These are phyloP conservation scores for Pachysandra terminalis DNA, from an alignment of 164 flowering plant genomes.

Conservation along the genomic window DNA sequence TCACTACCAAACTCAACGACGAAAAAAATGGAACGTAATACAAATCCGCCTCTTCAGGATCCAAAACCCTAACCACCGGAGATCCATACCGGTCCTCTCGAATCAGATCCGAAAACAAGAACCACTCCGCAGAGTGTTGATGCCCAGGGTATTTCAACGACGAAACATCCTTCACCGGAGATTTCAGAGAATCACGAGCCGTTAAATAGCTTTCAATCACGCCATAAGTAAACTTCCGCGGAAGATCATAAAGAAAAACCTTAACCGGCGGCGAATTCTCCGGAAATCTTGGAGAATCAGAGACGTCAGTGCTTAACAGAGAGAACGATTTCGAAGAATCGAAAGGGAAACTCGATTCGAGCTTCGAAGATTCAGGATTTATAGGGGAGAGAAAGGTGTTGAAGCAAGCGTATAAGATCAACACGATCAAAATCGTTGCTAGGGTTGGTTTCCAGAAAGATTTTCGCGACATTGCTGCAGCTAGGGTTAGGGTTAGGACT, in stretches of 20 bases:
- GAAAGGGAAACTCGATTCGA: slow-evolving; percentile 5
- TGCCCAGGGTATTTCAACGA: slow-evolving; percentile 71
- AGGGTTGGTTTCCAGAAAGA: slow-evolving; percentile 42
- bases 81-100: slow-evolving; percentile 41
- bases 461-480: slow-evolving; percentile 31
- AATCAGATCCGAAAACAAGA: slow-evolving; percentile 59
- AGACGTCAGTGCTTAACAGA: slow-evolving; percentile 2
- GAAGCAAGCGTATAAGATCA: slow-evolving; percentile 44
- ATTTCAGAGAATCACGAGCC: slow-evolving; percentile 41
- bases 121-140: slow-evolving; percentile 97
- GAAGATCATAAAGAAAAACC: slow-evolving; percentile 76
- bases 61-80: slow-evolving; percentile 47
- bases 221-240: slow-evolving; percentile 75
- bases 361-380: slow-evolving; percentile 12
- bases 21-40: slow-evolving; percentile 94
- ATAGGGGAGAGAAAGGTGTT: slow-evolving; percentile 33
- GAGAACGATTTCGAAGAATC: slow-evolving; percentile 3
- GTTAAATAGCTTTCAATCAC: slow-evolving; percentile 67
- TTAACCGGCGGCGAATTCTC: slow-evolving; percentile 26
- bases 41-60: slow-evolving; percentile 87
- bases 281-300: not conserved
- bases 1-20: slow-evolving; percentile 82
- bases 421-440: slow-evolving; percentile 24
- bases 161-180: slow-evolving; percentile 21
- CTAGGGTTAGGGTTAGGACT: not conserved